These are phyloP conservation scores for Thraustochytrium sp. DNA, from an alignment of 352 stramenopile genomes.

Conservation along the genomic window DNA sequence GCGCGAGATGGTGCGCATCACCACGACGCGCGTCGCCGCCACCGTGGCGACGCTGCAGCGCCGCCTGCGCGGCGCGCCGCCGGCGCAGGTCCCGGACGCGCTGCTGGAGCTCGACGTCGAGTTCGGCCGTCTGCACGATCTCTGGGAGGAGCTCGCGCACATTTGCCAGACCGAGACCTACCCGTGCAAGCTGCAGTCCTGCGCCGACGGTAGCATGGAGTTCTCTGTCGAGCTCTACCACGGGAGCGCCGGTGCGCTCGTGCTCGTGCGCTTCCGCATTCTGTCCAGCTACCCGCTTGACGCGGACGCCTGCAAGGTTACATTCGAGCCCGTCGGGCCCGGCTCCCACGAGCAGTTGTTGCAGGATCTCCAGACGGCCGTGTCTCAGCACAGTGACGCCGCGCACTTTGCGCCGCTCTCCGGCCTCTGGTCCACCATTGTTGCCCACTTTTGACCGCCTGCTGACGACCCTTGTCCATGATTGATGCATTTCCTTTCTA, in stretches of 20 bases:
- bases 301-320: constrained; percentile 10
- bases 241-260: background rate
- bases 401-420: background rate
- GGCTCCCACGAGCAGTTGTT: background rate
- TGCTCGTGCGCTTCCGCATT: background rate
- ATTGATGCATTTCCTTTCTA: background rate
- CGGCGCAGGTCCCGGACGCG: background rate
- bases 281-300: background rate
- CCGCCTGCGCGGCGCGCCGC: background rate
- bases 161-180: background rate
- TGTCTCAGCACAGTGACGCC: background rate
- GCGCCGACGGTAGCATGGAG: background rate
- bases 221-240: constrained; percentile 11
- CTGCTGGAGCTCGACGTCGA: constrained; percentile 18
- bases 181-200: background rate
- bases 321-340: background rate
- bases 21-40: background rate
- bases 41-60: background rate
- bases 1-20: background rate
- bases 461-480: background rate
- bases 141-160: constrained; percentile 12
- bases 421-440: background rate
- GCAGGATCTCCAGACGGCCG: background rate
- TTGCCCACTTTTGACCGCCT: background rate
- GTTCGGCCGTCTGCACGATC: constrained; percentile 3